Evolutionary conservation across 2,329 filamentous ascomycete genomes (phyloP), one percentile per base, ranked within the genome.

Genomic region (Conoideocrella luteorostrata): DNA sequence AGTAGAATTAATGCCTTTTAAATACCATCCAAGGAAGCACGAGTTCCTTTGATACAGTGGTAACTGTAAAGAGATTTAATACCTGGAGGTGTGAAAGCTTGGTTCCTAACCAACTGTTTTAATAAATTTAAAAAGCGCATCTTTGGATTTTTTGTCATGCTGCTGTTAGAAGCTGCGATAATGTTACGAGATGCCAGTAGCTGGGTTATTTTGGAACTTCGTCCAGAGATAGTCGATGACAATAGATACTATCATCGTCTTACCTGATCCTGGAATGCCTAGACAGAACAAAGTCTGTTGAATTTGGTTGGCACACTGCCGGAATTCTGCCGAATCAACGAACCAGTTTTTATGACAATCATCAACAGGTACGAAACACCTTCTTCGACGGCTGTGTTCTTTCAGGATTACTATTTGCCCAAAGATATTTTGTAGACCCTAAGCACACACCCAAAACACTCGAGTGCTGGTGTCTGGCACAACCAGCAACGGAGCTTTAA

Each of bases 201-300:
- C 41, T 0, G 12, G 1, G 13, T 62, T 48, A 2, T 43, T 9
- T 29, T 29, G 9, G 30, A 58, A 62, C 2, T 23, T 28, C 1
- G 20, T 43, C 5, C 13, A 13, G 2, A 77, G 55, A 18, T 71
- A 10, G 3, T 75, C 58, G 0, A 75, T 49, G 0, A 70, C 60
- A 7, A 66, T 62, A 0, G 70, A 62, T 0, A 66, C 53, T 1
- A 70, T 41, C 4, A 73, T 69, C 0, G 70, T 75, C 52, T 75
- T 77, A 1, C 72, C 70, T 0, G 69, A 65, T 4, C 72, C 71
- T 0, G 70, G 70, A 12, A 70, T 69, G 0, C 71, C 70, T 2
- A 61, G 62, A 47, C 69, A 76, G 47, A 71, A 73, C 0, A 77
- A 47, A 0, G 57, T 68, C 20, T 59, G 47, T 1, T 50, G 49